Evolutionary conservation across 2,329 filamentous ascomycete species (phyloP).

Genomic region (Coniochaeta ligniaria): DNA sequence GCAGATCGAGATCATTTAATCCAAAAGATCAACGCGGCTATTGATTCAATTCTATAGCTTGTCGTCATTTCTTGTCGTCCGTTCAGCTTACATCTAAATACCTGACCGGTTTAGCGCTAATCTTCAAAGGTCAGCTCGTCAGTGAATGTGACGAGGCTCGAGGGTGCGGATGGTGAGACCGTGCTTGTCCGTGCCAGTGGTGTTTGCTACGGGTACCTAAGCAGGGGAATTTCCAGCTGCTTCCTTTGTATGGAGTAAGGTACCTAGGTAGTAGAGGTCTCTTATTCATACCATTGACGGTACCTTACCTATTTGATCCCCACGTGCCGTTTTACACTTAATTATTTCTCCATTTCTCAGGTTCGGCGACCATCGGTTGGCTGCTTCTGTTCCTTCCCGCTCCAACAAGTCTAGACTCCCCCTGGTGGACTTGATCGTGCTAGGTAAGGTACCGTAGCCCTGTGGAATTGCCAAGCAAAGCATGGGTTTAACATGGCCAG

Average conservation of each 20-base stretch:
- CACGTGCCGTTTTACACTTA: background rate
- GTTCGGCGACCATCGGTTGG: background rate
- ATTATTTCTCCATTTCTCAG: background rate
- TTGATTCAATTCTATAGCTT: background rate
- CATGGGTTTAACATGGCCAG: background rate
- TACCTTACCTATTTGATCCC: background rate
- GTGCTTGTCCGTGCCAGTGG: background rate
- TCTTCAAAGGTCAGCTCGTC: background rate
- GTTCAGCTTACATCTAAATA: background rate
- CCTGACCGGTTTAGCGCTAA: background rate
- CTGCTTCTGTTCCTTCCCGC: background rate
- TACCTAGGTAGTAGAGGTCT: background rate
- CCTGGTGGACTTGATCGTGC: background rate
- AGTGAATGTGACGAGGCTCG: background rate
- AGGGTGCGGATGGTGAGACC: background rate
- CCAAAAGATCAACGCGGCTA: background rate
- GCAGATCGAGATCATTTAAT: background rate
- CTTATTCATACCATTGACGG: too few relatives aligned
- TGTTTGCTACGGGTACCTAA: too few relatives aligned
- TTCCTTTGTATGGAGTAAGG: background rate
- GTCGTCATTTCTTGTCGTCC: background rate
- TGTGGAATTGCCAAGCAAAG: background rate
- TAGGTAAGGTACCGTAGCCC: too few relatives aligned
- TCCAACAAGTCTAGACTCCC: background rate
- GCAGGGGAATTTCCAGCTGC: too few relatives aligned